Conservation (phyloP, 306 rosid species). For the Cucumis hystrix region DNA sequence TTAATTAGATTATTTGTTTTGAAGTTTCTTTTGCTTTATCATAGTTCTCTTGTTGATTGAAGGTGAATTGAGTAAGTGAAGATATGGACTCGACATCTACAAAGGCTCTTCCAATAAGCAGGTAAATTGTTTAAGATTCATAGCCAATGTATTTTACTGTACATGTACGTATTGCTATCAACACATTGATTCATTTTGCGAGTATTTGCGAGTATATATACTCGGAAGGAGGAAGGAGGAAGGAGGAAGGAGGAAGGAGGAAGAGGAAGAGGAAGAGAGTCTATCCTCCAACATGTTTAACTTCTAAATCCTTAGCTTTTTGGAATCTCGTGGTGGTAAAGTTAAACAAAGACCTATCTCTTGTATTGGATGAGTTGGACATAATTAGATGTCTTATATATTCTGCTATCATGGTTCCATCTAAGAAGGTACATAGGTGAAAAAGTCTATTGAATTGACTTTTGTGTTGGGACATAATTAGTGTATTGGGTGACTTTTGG, state of each 20-base stretch:
- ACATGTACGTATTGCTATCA: neutral
- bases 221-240: too few species aligned
- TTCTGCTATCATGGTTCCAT: too few species aligned
- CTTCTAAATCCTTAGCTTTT: neutral
- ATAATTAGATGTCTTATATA: too few species aligned
- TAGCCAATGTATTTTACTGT: neutral
- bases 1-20: neutral
- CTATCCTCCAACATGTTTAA: neutral
- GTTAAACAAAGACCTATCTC: neutral
- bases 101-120: neutral
- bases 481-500: too few species aligned
- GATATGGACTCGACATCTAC: constrained; percentile 5
- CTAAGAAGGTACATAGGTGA: too few species aligned
- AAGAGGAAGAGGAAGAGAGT: neutral
- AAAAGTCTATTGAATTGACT: too few species aligned
- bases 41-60: neutral
- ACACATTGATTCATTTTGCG: neutral
- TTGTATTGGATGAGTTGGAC: too few species aligned
- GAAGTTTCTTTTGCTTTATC: neutral
- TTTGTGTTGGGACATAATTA: too few species aligned
- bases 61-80: constrained; percentile 1
- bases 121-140: neutral
- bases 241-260: too few species aligned
- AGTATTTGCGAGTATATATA: too few species aligned
- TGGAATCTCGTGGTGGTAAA: neutral